Base-by-base conservation (phyloP, 352 stramenopile species). In the Globisporangium splendens region DNA sequence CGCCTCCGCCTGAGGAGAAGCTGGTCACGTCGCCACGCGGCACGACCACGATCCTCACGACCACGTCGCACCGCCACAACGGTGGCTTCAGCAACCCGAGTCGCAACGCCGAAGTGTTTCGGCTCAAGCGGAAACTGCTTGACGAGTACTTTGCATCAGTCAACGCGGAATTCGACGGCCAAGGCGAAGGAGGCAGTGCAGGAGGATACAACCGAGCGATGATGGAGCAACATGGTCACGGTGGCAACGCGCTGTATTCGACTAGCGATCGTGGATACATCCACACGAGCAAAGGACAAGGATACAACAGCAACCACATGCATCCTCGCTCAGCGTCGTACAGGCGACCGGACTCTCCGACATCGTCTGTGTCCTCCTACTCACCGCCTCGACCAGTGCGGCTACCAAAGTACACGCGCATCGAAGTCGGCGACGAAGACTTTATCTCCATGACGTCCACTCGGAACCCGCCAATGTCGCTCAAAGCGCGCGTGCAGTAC, bases 21-120 rank as follows among this genome's bases (percentile, higher is more conserved):
- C 57, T 73, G 20, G 73, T 84, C 24, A 75, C 66, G 47, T 87
- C 77, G 21, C 77, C 76, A 0, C 70, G 70, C 10, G 79, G 77
- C 35, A 86, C 75, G 18, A 68, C 79, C 22, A 81, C 71, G 13
- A 81, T 74, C 18, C 44, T 75, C 21, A 61, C 63, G 8, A 63
- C 77, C 20, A 66, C 69, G 38, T 66, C 71, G 33, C 79, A 79
- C 10, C 79, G 75, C 21, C 79, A 89, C 66, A 88, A 86, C 44
- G 75, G 77, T 13, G 79, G 79, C 59, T 88, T 89, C 53, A 89
- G 79, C 57, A 89, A 89, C 54, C 79, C 79, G 10, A 88, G 77
- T 41, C 73, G 82, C 46, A 75, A 87, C 15, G 75, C 76, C 12
- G 79, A 92, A 51, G 74, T 92, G 14, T 83, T 90, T 46, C 70